A percentile compares a stretch with the other conserved stretches of the same genome.
Evolutionary conservation across 495 filamentous ascomycete genomes (phyloP).

Genomic region (Aspergillus steynii): DNA sequence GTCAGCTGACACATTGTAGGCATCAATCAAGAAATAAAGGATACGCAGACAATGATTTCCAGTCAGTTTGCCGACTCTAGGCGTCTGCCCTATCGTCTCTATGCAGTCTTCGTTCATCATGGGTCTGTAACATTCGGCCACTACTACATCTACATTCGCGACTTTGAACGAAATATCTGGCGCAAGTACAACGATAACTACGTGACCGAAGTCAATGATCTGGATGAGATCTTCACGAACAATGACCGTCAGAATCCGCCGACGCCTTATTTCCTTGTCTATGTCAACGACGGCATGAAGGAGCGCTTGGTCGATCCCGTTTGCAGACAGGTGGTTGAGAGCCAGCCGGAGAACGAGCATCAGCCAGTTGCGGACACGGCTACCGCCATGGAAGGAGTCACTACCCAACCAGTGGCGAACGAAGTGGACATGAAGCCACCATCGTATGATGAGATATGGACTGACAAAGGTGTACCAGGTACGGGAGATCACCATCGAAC

Average conservation of each 20-base stretch:
- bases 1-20: constrained; percentile 25
- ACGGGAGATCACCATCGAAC: constrained; percentile 23
- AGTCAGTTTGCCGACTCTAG: constrained; percentile 59
- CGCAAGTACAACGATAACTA: constrained; percentile 90
- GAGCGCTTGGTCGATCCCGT: constrained; percentile 62
- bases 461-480: constrained; percentile 29
- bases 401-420: constrained; percentile 9
- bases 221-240: constrained; percentile 65
- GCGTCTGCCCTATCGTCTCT: constrained; percentile 74
- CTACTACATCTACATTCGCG: constrained; percentile 96
- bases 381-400: constrained; percentile 24
- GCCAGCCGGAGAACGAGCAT: constrained; percentile 17
- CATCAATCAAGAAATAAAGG: constrained; percentile 51
- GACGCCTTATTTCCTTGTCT: constrained; percentile 89
- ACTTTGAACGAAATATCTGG: constrained; percentile 80
- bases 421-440: constrained; percentile 33
- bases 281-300: constrained; percentile 66
- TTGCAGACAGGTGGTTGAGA: constrained; percentile 44
- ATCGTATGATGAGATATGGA: constrained; percentile 29
- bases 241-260: constrained; percentile 58
- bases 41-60: constrained; percentile 53
- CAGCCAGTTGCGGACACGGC: constrained; percentile 7
- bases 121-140: constrained; percentile 74
- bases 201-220: constrained; percentile 67
- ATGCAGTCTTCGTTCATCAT: constrained; percentile 89